Base-by-base conservation (phyloP, 257 asterid genomes). In the Echites panduratus region DNA sequence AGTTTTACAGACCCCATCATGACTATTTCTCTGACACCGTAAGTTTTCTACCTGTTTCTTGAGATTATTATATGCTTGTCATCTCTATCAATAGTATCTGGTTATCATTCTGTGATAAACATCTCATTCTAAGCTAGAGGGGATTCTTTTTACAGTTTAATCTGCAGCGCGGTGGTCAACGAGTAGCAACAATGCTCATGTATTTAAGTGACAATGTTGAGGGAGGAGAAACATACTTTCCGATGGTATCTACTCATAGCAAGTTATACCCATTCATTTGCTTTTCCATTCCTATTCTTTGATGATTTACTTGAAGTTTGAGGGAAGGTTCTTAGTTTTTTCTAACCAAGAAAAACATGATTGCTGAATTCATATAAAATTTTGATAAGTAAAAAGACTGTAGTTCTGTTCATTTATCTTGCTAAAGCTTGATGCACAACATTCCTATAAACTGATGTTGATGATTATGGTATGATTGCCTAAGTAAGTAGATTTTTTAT, bases 1-100 rank as follows among this genome's bases (percentile, higher is more conserved):
- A 92, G 85, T 84, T 83, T 66, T 92, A 92, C 84, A 84, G 84
- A 79, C 88, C 96, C 27, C 98, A 90, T 82, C 89, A 88, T 64
- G 96, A 92, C 83, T 92, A 86, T 82, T 92, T 92, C 83, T 83
- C 98, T 20, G 97, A 90, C 68, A 44, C 89, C 1, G 98, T 90
- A 84, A 80, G 85, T 82, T 43, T 70, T 78, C 71, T 48, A 27
- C 54, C 45, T 35, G 68, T 66, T 71, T 17, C 66, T 72, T 49
- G 35, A 26, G 32, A 38, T 17, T 5, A 10, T 26, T 44, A 9
- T 27, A 44, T 70, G 32, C 68, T 76, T 66, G 56, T 14, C 16
- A 29, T 70, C 47, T 74, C 41, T 67, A 65, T 48, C 27, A 71
- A 66, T 62, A 1, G 7, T 40, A 26, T 44, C 50, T 22, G 66